phyloP scores from a whole-genome alignment of 495 filamentous ascomycete species.

The Annulohypoxylon stygium region DNA sequence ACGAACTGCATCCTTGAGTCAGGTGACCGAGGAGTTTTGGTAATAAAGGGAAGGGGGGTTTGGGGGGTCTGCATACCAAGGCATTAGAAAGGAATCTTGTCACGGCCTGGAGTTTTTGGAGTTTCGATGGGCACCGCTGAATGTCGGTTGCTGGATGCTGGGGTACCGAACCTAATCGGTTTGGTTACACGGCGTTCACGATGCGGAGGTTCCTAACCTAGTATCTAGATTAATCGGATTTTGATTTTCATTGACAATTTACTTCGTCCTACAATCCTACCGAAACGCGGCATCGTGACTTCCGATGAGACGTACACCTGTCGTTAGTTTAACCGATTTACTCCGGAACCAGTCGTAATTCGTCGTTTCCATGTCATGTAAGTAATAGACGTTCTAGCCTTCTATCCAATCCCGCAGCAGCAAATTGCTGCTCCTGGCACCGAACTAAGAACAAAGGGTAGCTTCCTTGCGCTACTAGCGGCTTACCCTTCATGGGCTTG shows the following conservation, averaged over 20 bases:
- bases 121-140: conserved; percentile 14
- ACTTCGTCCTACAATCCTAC: conserved; percentile 9
- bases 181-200: conserved; percentile 27
- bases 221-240: conserved; percentile 31
- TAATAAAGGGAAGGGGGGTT: conserved; percentile 21
- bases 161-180: conserved; percentile 7
- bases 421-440: conserved; percentile 21
- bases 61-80: conserved; percentile 31
- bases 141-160: background rate
- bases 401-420: conserved; percentile 12
- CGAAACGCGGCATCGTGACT: conserved; percentile 19
- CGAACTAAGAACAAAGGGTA: conserved; percentile 1
- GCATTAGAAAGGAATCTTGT: conserved; percentile 38
- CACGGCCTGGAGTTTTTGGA: conserved; percentile 34
- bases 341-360: conserved; percentile 15
- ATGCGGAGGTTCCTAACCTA: conserved; percentile 28
- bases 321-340: conserved; percentile 26
- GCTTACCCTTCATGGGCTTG: conserved; percentile 23
- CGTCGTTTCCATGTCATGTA: conserved; percentile 2
- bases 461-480: conserved; percentile 27
- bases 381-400: background rate
- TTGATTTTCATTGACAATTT: conserved; percentile 31
- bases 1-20: conserved; percentile 13
- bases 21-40: conserved; percentile 27
- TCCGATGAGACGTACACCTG: conserved; percentile 22